Base-by-base conservation (phyloP, 2,329 filamentous ascomycete genomes). In the Paraphoma sp. region DNA sequence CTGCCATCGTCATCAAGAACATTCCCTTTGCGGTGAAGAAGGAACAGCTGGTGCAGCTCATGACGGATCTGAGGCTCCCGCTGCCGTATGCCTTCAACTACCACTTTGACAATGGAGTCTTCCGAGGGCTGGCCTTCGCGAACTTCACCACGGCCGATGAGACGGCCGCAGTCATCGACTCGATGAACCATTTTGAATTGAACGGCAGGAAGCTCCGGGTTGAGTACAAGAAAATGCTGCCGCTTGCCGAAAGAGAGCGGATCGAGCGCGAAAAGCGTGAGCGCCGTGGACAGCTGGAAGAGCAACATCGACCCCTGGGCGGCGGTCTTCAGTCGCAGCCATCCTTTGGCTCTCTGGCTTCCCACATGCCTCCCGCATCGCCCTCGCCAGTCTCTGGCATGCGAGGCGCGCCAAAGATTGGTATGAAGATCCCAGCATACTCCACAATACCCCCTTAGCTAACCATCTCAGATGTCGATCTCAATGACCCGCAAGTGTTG, bases 221-320 rank as follows among this genome's bases (percentile, higher is more conserved):
- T 28, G 95, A 99, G 78, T 99, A 98, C 82, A 99, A 99, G 84
- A 98, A 98, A 81, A 98, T 99, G 95, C 86, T 99, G 5, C 95
- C 95, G 0, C 87, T 96, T 63, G 92, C 93, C 31, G 95, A 98
- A 78, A 87, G 95, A 50, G 95, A 99, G 78, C 87, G 95, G 41
- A 98, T 99, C 66, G 95, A 99, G 78, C 87, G 95, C 6, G 95
- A 98, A 79, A 99, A 98, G 86, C 87, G 95, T 55, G 94, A 98
- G 80, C 91, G 95, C 67, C 89, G 95, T 50, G 95, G 95, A 47
- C 95, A 99, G 78, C 85, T 99, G 11, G 93, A 99, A 78, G 95
- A 99, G 78, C 95, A 99, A 78, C 95, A 99, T 78, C 88, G 93
- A 72, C 92, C 81, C 69, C 89, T 90, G 71, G 79, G 78, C 45